Base-by-base conservation (phyloP, 495 filamentous ascomycete genomes). In the Trichoderma reesei region DNA sequence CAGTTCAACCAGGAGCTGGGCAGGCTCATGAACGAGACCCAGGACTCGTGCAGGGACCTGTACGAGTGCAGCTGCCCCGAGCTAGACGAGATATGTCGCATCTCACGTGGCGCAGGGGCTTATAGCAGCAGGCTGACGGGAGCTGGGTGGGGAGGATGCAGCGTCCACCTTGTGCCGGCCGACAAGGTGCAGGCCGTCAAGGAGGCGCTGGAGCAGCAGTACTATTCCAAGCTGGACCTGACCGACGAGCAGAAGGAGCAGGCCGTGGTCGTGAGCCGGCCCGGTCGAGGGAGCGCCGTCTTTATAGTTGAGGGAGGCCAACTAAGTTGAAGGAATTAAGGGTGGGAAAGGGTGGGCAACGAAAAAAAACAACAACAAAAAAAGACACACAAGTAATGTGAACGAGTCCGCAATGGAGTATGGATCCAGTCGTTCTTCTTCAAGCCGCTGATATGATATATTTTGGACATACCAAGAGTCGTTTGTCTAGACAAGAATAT, bases 61-160 rank as follows among this genome's bases (percentile, higher is more conserved):
- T 98, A 95, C 70, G 90, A 96, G 66, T 97, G 95, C 77, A 91
- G 87, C 68, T 94, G 91, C 64, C 85, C 88, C 0, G 90, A 98
- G 74, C 83, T 98, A 39, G 95, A 98, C 72, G 81, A 89, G 63
- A 82, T 98, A 44, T 97, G 92, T 72, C 70, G 75, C 36, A 86
- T 98, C 67, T 93, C 94, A 1, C 81, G 86, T 13, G 76, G 76
- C 51, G 89, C 88, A 4, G 94, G 95, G 26, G 83, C 87, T 46
- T 93, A 89, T 74, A 95, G 94, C 26, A 90, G 88, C 67, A 82
- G 94, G 9, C 76, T 98, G 70, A 98, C 94, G 2, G 94, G 94
- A 60, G 94, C 94, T 16, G 94, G 94, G 36, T 98, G 94, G 94
- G 94, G 94, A 66, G 94, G 94, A 13, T 98, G 95, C 74, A 91